Percentiles rank a stretch among this genome's conserved stretches.
Conservation (phyloP, 75 land plant species). For the Ceratopteris richardii region DNA sequence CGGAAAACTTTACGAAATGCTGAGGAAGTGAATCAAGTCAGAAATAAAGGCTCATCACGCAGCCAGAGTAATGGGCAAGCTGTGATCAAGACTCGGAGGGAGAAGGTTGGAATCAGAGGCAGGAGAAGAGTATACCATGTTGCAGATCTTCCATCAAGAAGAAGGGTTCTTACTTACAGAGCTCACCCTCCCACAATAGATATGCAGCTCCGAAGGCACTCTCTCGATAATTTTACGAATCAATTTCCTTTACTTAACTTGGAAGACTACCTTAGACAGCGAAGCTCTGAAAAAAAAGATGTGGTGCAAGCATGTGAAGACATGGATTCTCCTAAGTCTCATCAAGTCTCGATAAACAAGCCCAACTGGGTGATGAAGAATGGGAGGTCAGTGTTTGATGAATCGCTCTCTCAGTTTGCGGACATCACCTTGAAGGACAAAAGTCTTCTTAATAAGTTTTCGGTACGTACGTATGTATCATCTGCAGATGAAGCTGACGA, state of each 20-base stretch:
- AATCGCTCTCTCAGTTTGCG: background rate
- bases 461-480: background rate
- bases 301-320: background rate
- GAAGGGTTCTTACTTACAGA: background rate
- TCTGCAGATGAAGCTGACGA: slow-evolving; percentile 7
- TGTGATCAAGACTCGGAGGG: no score
- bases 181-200: background rate
- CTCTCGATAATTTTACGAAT: background rate
- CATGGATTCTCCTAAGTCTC: no score
- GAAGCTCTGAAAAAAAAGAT: background rate
- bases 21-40: no score
- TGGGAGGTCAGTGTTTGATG: no score
- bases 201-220: slow-evolving; percentile 1
- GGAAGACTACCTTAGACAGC: slow-evolving; percentile 4
- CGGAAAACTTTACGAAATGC: no score
- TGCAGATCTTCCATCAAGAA: background rate
- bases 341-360: no score
- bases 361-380: no score
- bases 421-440: background rate
- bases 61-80: no score
- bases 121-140: slow-evolving; percentile 4
- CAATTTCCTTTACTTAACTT: background rate
- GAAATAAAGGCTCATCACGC: no score
- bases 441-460: background rate
- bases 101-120: background rate